Conservation (phyloP, 176 grass and related monocot species). For the Oryza nivara region DNA sequence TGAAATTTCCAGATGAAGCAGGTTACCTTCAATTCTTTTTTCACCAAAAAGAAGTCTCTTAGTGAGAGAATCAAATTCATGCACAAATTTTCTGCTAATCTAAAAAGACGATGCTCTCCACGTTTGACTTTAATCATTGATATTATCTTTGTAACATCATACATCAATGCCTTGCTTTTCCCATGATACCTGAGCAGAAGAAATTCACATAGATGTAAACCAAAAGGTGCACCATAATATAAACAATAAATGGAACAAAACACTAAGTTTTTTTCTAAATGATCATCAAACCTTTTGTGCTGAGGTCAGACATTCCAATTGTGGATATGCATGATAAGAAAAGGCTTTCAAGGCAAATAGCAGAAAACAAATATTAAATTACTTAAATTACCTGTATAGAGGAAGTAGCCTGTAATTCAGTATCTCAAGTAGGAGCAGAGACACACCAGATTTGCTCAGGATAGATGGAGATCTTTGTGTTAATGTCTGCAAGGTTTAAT, state of each 20-base stretch:
- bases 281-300: not conserved
- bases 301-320: conserved; percentile 6
- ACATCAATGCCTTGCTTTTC: conserved; percentile 98
- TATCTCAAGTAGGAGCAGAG: conserved; percentile 95
- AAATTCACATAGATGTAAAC: conserved; percentile 24
- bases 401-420: conserved; percentile 97
- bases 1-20: conserved; percentile 25
- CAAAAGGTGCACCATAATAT: conserved; percentile 32
- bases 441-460: conserved; percentile 92
- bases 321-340: conserved; percentile 32
- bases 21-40: conserved; percentile 95
- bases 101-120: conserved; percentile 93
- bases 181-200: conserved; percentile 72
- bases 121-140: conserved; percentile 96
- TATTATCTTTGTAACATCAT: conserved; percentile 99
- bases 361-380: conserved; percentile 23
- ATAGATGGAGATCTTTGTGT: conserved; percentile 92
- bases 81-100: conserved; percentile 98
- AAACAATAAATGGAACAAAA: conserved; percentile 21
- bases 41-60: conserved; percentile 97
- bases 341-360: not conserved
- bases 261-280: conserved; percentile 4
- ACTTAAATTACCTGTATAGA: conserved; percentile 75
- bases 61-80: conserved; percentile 99
- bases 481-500: conserved; percentile 69